Evolutionary conservation across 225 moss, liverwort and hornwort species (phyloP).

Genomic region (Polytrichum commune): DNA sequence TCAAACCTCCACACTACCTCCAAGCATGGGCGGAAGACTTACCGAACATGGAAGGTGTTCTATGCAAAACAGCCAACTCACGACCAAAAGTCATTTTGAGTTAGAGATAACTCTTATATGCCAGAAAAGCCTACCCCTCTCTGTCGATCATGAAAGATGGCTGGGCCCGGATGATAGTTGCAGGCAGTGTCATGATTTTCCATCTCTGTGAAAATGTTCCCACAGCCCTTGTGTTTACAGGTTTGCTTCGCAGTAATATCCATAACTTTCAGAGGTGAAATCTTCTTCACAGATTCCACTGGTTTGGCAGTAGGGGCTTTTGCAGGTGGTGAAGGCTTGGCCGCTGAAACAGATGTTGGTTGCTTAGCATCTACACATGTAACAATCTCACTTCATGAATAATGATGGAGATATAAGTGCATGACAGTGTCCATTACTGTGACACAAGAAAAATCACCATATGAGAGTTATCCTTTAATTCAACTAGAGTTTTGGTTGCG

Average conservation of each 20-base stretch:
- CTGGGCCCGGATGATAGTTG: constrained; percentile 84
- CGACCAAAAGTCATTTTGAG: too few species aligned
- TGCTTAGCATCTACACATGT: constrained; percentile 25
- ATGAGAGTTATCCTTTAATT: too few species aligned
- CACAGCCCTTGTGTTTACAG: constrained; percentile 81
- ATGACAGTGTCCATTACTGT: too few species aligned
- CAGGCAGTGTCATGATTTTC: constrained; percentile 79
- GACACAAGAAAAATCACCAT: too few species aligned
- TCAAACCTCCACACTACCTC: too few species aligned
- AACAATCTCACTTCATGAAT: too few species aligned
- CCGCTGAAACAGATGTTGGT: constrained; percentile 12
- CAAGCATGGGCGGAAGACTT: too few species aligned
- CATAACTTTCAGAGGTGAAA: constrained; percentile 41
- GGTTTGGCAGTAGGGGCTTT: constrained; percentile 13
- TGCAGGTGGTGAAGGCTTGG: constrained; percentile 19
- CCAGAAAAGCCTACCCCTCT: constrained; percentile 63
- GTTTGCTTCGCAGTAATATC: constrained; percentile 76
- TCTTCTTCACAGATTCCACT: constrained; percentile 25
- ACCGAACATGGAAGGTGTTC: too few species aligned
- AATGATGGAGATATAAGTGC: too few species aligned
- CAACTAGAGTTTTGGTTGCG: too few species aligned
- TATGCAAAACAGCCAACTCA: too few species aligned
- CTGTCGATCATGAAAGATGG: constrained; percentile 82
- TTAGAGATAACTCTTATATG: too few species aligned
- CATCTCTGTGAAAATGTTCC: constrained; percentile 73